These are phyloP conservation scores for Leccinum subgranulosum DNA, from an alignment of 768 basidiomycete species.

Conservation along the genomic window DNA sequence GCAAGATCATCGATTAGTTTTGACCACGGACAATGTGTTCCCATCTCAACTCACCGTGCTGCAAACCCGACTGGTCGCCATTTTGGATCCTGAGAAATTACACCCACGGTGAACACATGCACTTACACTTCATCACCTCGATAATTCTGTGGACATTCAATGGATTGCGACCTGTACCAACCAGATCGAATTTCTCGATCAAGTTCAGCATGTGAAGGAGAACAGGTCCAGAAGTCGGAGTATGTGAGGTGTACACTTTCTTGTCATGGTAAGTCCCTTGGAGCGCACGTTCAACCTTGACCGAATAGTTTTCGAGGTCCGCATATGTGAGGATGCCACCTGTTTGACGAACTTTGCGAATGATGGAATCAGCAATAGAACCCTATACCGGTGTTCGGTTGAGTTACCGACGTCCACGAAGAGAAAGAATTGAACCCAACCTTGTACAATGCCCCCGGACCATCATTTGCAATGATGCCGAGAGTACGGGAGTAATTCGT, in stretches of 20 bases:
- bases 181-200: conserved; percentile 66
- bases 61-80: conserved; percentile 55
- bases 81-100: conserved; percentile 3
- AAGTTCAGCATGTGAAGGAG: conserved; percentile 90
- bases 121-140: conserved; percentile 80
- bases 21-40: conserved; percentile 8
- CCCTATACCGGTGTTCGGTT: conserved; percentile 45
- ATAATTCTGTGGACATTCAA: conserved; percentile 76
- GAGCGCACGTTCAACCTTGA: conserved; percentile 70
- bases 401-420: conserved; percentile 6
- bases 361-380: conserved; percentile 73
- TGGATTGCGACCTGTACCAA: conserved; percentile 49
- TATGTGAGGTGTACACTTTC: conserved; percentile 79
- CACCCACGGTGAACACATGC: conserved; percentile 14
- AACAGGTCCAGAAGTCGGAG: conserved; percentile 89
- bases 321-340: conserved; percentile 79
- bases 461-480: conserved; percentile 65
- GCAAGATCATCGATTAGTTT: neutral
- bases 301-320: conserved; percentile 70
- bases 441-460: conserved; percentile 80
- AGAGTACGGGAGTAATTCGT: conserved; percentile 79
- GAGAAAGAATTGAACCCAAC: conserved; percentile 34
- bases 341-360: conserved; percentile 63
- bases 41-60: conserved; percentile 41
- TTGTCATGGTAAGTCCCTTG: conserved; percentile 72